phyloP scores from a whole-genome alignment of 495 filamentous ascomycete species.

The Penicillium maclennaniae region DNA sequence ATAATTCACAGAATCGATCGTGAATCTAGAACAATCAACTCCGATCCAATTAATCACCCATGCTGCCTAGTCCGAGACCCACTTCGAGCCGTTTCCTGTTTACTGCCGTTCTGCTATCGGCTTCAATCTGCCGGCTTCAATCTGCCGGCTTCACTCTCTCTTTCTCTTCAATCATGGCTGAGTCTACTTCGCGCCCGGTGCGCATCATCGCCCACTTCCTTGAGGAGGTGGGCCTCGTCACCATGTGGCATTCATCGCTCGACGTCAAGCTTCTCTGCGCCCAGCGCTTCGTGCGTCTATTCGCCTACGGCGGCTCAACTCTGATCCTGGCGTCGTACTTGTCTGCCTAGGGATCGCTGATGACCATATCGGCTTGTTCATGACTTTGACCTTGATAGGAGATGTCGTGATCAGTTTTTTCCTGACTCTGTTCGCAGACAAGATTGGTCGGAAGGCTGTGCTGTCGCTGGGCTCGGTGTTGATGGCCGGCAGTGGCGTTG shows the following conservation, averaged over 20 bases:
- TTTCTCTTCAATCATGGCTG: constrained; percentile 2
- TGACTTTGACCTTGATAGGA: constrained; percentile 79
- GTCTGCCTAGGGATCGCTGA: constrained; percentile 62
- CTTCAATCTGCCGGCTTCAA: neutral
- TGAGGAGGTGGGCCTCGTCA: constrained; percentile 36
- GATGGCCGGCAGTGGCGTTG: constrained; percentile 64
- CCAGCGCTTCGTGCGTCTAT: constrained; percentile 71
- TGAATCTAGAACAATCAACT: too few species aligned
- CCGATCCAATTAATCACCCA: too few species aligned
- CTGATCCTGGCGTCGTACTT: constrained; percentile 73
- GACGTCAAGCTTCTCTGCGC: constrained; percentile 73
- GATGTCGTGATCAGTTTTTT: constrained; percentile 74
- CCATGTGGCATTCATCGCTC: constrained; percentile 39
- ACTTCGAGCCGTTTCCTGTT: too few species aligned
- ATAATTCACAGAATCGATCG: too few species aligned
- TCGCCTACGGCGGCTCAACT: constrained; percentile 73
- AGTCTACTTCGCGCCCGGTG: constrained; percentile 1
- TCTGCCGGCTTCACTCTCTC: neutral
- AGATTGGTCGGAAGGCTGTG: constrained; percentile 64
- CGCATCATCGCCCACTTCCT: constrained; percentile 19
- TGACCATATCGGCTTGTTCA: constrained; percentile 77
- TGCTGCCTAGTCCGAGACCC: too few species aligned
- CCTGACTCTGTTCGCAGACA: constrained; percentile 72
- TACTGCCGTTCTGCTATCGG: too few species aligned
- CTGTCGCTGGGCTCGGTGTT: constrained; percentile 62